Conservation (phyloP, 2,329 filamentous ascomycete genomes). For the Podosphaera leucotricha region DNA sequence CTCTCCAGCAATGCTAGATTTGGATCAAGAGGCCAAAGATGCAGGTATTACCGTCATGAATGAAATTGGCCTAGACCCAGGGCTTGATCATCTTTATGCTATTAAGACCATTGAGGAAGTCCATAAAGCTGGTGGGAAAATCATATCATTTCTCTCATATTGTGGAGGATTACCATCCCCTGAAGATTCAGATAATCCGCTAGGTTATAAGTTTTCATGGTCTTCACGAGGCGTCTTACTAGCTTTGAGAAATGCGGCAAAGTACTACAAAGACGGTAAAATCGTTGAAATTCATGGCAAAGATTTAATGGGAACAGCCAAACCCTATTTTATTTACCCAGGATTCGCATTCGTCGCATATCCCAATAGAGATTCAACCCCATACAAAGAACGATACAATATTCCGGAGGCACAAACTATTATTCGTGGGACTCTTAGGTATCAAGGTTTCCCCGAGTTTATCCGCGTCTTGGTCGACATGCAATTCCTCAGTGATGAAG, state of each 20-base stretch:
- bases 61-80: constrained; percentile 61
- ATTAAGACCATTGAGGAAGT: constrained; percentile 74
- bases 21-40: constrained; percentile 61
- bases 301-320: constrained; percentile 67
- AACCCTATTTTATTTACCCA: constrained; percentile 78
- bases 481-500: constrained; percentile 60
- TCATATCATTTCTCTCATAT: constrained; percentile 59
- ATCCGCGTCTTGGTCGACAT: constrained; percentile 71
- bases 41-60: constrained; percentile 96
- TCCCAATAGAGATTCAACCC: constrained; percentile 74
- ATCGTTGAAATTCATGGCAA: constrained; percentile 37
- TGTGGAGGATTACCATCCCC: constrained; percentile 56
- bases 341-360: constrained; percentile 81
- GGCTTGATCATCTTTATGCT: constrained; percentile 51
- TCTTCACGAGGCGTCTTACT: constrained; percentile 53
- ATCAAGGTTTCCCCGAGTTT: constrained; percentile 77
- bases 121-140: constrained; percentile 70
- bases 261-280: constrained; percentile 60
- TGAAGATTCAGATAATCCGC: constrained; percentile 64
- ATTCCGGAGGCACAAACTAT: constrained; percentile 84
- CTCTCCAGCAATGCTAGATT: constrained; percentile 74
- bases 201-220: constrained; percentile 74
- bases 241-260: constrained; percentile 67
- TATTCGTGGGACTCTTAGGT: constrained; percentile 64
- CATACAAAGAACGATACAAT: constrained; percentile 69